phyloP scores from a whole-genome alignment of 2,329 filamentous ascomycete species.

The Alternaria gaisen region DNA sequence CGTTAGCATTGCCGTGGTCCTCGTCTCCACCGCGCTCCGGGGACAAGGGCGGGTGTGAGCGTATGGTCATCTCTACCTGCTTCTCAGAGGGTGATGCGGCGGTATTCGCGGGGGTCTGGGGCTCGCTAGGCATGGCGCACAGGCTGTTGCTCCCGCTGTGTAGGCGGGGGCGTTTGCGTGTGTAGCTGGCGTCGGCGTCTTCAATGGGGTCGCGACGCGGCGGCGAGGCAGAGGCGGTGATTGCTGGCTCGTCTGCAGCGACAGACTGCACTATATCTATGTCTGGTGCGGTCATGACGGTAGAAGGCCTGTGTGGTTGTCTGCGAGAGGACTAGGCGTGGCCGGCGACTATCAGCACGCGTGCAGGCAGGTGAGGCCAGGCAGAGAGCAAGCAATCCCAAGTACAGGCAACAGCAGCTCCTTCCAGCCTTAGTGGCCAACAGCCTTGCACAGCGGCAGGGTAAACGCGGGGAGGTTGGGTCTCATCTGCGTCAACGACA shows the following conservation, averaged over 20 bases:
- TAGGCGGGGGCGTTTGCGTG: conserved; percentile 57
- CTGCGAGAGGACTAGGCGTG: conserved; percentile 29
- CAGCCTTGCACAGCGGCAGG: conserved; percentile 31
- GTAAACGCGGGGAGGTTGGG: conserved; percentile 23
- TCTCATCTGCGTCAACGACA: conserved; percentile 40
- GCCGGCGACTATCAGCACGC: conserved; percentile 24
- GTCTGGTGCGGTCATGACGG: conserved; percentile 47
- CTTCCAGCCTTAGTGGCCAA: conserved; percentile 35
- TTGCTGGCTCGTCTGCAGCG: conserved; percentile 43
- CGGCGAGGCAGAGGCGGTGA: conserved; percentile 45
- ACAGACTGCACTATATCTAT: conserved; percentile 47
- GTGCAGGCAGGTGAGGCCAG: conserved; percentile 29
- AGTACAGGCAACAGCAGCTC: conserved; percentile 35
- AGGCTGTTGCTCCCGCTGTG: conserved; percentile 50
- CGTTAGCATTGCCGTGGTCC: conserved; percentile 20
- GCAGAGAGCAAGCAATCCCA: conserved; percentile 33
- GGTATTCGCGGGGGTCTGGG: conserved; percentile 22
- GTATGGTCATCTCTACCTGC: conserved; percentile 53
- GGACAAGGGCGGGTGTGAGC: conserved; percentile 44
- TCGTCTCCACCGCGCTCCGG: conserved; percentile 31
- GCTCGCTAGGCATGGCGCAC: conserved; percentile 43
- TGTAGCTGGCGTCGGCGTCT: conserved; percentile 56
- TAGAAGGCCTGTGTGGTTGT: conserved; percentile 23
- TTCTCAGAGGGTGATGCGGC: conserved; percentile 27
- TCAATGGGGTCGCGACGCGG: conserved; percentile 55